Conservation (phyloP, 2,329 filamentous ascomycete genomes). For the Zymoseptoria passerinii region DNA sequence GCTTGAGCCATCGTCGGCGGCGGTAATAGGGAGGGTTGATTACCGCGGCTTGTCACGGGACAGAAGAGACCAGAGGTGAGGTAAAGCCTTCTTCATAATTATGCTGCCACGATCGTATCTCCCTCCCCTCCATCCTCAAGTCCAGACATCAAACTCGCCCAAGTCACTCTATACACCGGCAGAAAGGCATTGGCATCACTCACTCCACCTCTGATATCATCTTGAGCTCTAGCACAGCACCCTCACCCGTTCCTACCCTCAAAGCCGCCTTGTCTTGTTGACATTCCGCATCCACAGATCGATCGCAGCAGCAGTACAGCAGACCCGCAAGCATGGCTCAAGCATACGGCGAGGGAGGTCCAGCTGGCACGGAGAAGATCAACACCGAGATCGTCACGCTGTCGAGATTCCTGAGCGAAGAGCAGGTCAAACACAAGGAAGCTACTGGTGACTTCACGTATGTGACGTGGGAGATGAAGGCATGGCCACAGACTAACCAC, state of each 20-base stretch:
- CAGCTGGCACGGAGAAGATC: conserved; percentile 58
- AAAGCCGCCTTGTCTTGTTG: background rate
- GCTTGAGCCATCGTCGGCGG: background rate
- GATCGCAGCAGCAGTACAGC: background rate
- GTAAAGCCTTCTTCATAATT: conserved; percentile 14
- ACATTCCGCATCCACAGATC: background rate
- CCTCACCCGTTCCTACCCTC: background rate
- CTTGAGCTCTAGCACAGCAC: conserved; percentile 7
- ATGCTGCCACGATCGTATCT: background rate
- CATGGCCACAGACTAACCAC: conserved; percentile 12
- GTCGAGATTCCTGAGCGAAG: conserved; percentile 90
- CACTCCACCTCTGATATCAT: conserved; percentile 26
- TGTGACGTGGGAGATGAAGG: conserved; percentile 28
- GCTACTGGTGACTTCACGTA: conserved; percentile 98
- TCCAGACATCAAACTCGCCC: background rate
- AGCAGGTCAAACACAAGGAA: conserved; percentile 86
- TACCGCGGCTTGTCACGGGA: background rate
- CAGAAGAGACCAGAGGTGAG: conserved; percentile 2
- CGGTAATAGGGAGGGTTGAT: background rate
- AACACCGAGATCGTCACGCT: conserved; percentile 96
- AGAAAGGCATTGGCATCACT: background rate
- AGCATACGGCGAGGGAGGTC: conserved; percentile 9
- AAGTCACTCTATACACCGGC: too few species aligned
- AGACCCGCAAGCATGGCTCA: background rate
- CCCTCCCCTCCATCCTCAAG: background rate